Percentiles rank a stretch among this genome's conserved stretches.
phyloP scores from a whole-genome alignment of 352 stramenopile species.

The Phytophthora europaea region DNA sequence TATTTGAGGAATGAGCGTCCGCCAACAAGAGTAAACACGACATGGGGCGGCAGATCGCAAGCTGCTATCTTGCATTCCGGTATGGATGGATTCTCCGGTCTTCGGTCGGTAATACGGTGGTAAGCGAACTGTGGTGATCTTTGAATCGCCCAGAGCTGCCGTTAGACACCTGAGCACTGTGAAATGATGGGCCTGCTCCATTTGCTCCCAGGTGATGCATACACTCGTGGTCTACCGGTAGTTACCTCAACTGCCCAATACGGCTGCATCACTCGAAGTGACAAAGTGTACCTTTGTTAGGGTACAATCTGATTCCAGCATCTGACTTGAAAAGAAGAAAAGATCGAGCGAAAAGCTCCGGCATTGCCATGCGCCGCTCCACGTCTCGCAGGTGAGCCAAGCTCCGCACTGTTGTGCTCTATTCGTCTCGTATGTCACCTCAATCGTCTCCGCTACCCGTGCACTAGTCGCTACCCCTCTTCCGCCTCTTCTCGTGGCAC shows the following conservation, averaged over 20 bases:
- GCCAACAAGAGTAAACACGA: slow-evolving; percentile 22
- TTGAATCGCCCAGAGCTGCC: not conserved
- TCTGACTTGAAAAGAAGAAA: slow-evolving; percentile 31
- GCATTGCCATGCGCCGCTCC: slow-evolving; percentile 27
- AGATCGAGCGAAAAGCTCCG: slow-evolving; percentile 36
- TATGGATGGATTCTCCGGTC: slow-evolving; percentile 24
- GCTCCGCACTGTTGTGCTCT: not conserved
- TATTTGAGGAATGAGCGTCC: slow-evolving; percentile 23
- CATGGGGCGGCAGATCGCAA: slow-evolving; percentile 26
- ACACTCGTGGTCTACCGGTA: no score
- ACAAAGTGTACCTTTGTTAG: slow-evolving; percentile 2
- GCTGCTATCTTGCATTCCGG: slow-evolving; percentile 12
- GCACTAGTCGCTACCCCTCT: slow-evolving; percentile 9
- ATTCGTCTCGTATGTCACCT: not conserved
- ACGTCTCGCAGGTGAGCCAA: slow-evolving; percentile 27
- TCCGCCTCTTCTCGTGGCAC: slow-evolving; percentile 13
- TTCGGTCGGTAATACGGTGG: slow-evolving; percentile 1
- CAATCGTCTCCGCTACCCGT: not conserved
- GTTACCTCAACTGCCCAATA: not conserved
- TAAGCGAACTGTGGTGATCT: not conserved
- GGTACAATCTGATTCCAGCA: slow-evolving; percentile 26
- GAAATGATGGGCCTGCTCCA: not conserved
- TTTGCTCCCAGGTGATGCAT: no score
- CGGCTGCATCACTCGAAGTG: not conserved
- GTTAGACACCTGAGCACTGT: not conserved